Percentiles rank a stretch among this genome's conserved stretches.
These are phyloP conservation scores for Pterocarpus macrocarpus DNA, from an alignment of 306 rosid species.

Conservation along the genomic window DNA sequence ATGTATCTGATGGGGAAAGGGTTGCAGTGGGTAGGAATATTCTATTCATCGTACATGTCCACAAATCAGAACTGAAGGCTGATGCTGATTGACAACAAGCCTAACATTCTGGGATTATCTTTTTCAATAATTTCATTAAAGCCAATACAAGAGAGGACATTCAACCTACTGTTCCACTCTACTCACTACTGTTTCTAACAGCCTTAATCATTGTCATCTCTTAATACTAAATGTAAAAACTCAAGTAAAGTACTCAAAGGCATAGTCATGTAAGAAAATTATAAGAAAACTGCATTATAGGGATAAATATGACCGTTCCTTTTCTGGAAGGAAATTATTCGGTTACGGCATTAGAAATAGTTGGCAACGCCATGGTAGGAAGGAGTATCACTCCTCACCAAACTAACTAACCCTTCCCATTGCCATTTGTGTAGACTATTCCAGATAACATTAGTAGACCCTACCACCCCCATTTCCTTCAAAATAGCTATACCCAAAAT, in stretches of 20 bases:
- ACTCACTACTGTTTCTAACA: slow-evolving; percentile 28
- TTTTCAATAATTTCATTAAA: slow-evolving; percentile 2
- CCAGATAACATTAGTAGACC: slow-evolving; percentile 52
- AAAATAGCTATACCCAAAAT: slow-evolving; percentile 20
- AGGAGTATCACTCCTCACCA: slow-evolving; percentile 52
- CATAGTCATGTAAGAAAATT: not conserved
- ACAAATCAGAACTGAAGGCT: not conserved
- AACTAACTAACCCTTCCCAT: slow-evolving; percentile 59
- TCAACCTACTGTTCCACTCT: slow-evolving; percentile 33
- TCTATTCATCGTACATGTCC: slow-evolving; percentile 9
- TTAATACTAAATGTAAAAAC: too few relatives aligned
- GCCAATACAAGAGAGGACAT: slow-evolving; percentile 35
- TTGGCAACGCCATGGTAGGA: slow-evolving; percentile 53
- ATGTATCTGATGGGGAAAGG: not conserved
- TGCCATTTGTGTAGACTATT: slow-evolving; percentile 41
- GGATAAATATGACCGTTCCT: not conserved
- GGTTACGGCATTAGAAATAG: slow-evolving; percentile 43
- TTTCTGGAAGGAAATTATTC: slow-evolving; percentile 2
- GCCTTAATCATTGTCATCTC: slow-evolving; percentile 27
- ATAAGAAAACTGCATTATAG: slow-evolving; percentile 1
- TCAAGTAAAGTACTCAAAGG: not conserved
- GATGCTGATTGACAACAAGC: slow-evolving; percentile 40
- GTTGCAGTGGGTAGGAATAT: not conserved
- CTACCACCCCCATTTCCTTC: slow-evolving; percentile 61
- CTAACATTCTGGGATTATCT: slow-evolving; percentile 25